Conservation (phyloP, 345 rosid species). For the Hibiscus mutabilis region DNA sequence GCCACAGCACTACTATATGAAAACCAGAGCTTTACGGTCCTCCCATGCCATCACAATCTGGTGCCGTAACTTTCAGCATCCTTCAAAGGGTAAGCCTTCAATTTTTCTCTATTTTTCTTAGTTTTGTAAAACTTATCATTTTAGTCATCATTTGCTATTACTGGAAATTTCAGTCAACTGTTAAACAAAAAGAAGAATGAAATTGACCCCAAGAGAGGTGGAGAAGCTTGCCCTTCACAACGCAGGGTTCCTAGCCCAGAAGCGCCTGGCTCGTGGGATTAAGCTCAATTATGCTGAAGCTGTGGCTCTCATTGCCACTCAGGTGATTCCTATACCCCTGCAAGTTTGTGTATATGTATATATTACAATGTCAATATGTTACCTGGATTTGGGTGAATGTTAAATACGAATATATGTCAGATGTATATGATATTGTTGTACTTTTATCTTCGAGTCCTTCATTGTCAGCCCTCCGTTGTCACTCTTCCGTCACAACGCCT, state of each 20-base stretch:
- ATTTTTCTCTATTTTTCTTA: background rate
- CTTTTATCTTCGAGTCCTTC: too few species aligned
- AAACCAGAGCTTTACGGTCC: background rate
- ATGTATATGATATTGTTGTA: too few species aligned
- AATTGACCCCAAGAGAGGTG: constrained; percentile 64
- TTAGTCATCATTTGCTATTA: background rate
- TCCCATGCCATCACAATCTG: background rate
- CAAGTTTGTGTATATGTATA: background rate
- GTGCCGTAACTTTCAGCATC: background rate
- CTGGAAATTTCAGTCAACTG: background rate
- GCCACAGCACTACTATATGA: background rate
- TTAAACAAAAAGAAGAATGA: constrained; percentile 30
- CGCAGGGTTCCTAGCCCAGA: constrained; percentile 90
- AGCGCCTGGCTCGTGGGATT: constrained; percentile 91
- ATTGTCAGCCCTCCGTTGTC: too few species aligned
- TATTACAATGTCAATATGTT: too few species aligned
- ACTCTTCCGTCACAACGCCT: too few species aligned
- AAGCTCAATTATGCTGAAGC: constrained; percentile 81
- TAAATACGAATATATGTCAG: too few species aligned
- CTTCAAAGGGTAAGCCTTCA: too few species aligned
- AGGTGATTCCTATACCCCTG: constrained; percentile 34
- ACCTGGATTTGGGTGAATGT: too few species aligned
- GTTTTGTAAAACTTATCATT: background rate
- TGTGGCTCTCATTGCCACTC: constrained; percentile 80
- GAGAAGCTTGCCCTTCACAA: constrained; percentile 76